Evolutionary conservation across 1,139 yeast genomes (phyloP).

Genomic region (Geotrichum phurueaensis): DNA sequence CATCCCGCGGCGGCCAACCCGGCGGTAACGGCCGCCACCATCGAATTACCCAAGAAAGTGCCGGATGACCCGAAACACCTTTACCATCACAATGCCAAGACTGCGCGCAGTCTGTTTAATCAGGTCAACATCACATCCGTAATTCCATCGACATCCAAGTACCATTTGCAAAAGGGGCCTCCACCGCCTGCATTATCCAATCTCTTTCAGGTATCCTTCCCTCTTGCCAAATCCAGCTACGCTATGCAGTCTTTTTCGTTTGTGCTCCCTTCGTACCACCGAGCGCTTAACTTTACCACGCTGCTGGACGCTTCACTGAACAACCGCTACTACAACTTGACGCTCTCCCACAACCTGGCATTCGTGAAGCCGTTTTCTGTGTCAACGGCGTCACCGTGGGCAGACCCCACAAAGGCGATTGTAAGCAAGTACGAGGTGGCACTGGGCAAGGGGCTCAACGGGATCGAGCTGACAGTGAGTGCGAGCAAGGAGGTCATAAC

Average conservation of each 20-base stretch:
- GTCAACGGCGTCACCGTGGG: slow-evolving; percentile 28
- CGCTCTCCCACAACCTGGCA: slow-evolving; percentile 26
- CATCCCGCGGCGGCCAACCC: neutral
- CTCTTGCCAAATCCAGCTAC: slow-evolving; percentile 29
- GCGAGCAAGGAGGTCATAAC: neutral
- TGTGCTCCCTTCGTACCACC: slow-evolving; percentile 33
- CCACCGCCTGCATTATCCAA: slow-evolving; percentile 27
- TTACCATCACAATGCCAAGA: neutral
- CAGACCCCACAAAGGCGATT: slow-evolving; percentile 26
- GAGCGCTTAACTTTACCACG: slow-evolving; percentile 29
- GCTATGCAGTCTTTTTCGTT: slow-evolving; percentile 31
- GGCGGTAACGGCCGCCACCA: neutral
- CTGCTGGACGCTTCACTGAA: slow-evolving; percentile 29
- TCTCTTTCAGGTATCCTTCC: slow-evolving; percentile 29
- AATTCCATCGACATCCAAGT: slow-evolving; percentile 25
- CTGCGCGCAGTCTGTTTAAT: neutral
- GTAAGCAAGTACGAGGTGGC: slow-evolving; percentile 27
- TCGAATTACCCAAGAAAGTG: neutral
- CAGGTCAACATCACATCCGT: slow-evolving; percentile 19
- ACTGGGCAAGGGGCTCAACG: slow-evolving; percentile 29
- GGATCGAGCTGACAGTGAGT: slow-evolving; percentile 24
- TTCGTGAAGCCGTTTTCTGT: slow-evolving; percentile 26
- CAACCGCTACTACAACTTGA: slow-evolving; percentile 25
- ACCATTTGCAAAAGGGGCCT: slow-evolving; percentile 26
- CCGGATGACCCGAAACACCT: neutral